Evolutionary conservation across 768 basidiomycete genomes (phyloP), one percentile per base, ranked within the genome.

Genomic region (Russula olivacea): DNA sequence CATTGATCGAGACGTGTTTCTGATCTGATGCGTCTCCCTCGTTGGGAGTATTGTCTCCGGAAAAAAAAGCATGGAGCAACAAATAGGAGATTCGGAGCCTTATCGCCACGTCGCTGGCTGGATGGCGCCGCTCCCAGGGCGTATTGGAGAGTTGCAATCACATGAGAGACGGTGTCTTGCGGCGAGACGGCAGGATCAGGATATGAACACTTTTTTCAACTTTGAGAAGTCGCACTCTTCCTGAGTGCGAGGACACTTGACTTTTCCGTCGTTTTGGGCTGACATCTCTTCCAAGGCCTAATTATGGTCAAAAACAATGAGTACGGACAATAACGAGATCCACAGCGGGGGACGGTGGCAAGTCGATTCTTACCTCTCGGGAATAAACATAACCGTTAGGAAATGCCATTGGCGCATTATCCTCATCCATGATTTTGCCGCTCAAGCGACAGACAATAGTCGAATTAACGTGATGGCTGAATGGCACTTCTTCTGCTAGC

Each of bases 301-400:
- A n/a, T 19, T 17, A 19, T 48, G 12, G 50, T 21, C 48, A 49
- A 17, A 25, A n/a, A 15, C 41, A 23, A 36, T 59, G 34, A 58
- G 58, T 50, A 47, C 15, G 19, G 4, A 40, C 32, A 23, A 32
- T 36, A 57, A 34, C 21, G 57, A n/a, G 19, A 51, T 19, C 15
- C 21, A 38, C 51, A 2, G 21, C 15, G 32, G 45, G 47, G 25
- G 25, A 45, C 40, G 28, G 60, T 11, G 10, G 43, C 12, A 10
- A 12, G 38, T 40, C 25, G 10, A n/a, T 32, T 76, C 85, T 61
- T 69, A 91, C 95, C 81, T 94, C 91, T 74, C 83, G 78, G n/a
- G 93, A 95, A 73, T 98, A 98, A 43, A 98, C 95, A 69, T 88
- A 81, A 19, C 96, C 95, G 66, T 91, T 85, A 2, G 93, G 89